phyloP scores from a whole-genome alignment of 176 grass and related monocot genomes.

The bread wheat (Triticum aestivum) region DNA sequence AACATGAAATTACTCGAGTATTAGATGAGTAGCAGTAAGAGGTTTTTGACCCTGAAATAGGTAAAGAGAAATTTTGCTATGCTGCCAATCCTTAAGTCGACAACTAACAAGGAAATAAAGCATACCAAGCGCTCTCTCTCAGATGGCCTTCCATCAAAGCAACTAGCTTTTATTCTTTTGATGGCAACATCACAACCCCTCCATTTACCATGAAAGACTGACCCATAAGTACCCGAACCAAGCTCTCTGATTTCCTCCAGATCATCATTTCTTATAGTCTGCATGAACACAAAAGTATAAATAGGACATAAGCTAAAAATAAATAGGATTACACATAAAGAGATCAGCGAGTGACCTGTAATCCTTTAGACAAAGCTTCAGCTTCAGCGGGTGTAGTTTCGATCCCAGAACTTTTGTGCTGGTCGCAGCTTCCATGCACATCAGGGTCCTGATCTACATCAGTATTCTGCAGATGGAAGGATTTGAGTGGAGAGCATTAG shows the following conservation, averaged over 20 bases:
- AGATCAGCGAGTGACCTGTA: conserved; percentile 59
- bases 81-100: neutral
- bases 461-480: conserved; percentile 40
- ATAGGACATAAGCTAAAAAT: conserved; percentile 14
- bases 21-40: neutral
- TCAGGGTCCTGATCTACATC: conserved; percentile 38
- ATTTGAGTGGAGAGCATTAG: conserved; percentile 23
- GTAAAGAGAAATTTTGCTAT: neutral
- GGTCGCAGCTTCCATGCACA: conserved; percentile 42
- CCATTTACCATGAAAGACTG: conserved; percentile 98
- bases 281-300: conserved; percentile 37
- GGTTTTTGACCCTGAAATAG: neutral
- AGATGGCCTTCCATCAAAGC: conserved; percentile 84
- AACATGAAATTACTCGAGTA: neutral
- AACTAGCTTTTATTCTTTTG: conserved; percentile 99
- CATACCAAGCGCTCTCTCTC: conserved; percentile 89
- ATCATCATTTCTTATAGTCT: conserved; percentile 98
- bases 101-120: conserved; percentile 23
- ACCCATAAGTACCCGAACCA: conserved; percentile 90
- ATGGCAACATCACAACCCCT: conserved; percentile 95
- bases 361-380: conserved; percentile 78
- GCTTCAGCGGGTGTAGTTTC: conserved; percentile 81
- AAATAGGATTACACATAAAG: conserved; percentile 21
- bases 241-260: conserved; percentile 97
- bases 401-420: conserved; percentile 57